Evolutionary conservation across 2,329 filamentous ascomycete genomes (phyloP).

Genomic region (Cercospora zeina): DNA sequence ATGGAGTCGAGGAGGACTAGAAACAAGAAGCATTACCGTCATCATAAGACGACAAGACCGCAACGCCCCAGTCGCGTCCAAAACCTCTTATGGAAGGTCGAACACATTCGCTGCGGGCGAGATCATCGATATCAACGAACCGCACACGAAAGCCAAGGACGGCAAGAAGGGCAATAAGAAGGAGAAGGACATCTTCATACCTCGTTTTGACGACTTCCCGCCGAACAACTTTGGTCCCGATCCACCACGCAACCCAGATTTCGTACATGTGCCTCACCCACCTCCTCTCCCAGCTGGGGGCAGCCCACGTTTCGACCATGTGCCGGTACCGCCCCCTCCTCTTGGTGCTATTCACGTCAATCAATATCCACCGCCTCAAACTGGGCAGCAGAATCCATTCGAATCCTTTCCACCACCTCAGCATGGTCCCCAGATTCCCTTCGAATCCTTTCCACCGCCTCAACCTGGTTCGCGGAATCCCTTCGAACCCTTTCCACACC

Average conservation of each 20-base stretch:
- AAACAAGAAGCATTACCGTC: constrained; percentile 14
- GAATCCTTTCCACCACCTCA: constrained; percentile 13
- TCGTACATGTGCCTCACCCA: constrained; percentile 14
- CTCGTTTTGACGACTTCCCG: constrained; percentile 12
- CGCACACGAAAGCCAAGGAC: constrained; percentile 8
- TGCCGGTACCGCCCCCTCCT: constrained; percentile 1
- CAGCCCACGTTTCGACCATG: constrained; percentile 1
- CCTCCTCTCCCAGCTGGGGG: neutral
- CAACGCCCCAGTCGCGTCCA: neutral
- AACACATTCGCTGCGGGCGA: constrained; percentile 9
- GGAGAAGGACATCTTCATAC: constrained; percentile 3
- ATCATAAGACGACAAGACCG: constrained; percentile 17
- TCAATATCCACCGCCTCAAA: constrained; percentile 4
- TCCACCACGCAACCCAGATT: neutral
- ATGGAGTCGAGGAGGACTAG: constrained; percentile 5
- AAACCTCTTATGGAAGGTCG: neutral
- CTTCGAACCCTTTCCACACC: constrained; percentile 14
- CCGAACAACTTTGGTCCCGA: neutral
- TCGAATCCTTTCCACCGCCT: constrained; percentile 10
- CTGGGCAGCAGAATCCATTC: constrained; percentile 8
- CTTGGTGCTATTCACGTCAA: constrained; percentile 1
- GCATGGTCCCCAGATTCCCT: constrained; percentile 3
- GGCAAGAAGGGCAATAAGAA: constrained; percentile 7
- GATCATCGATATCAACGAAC: constrained; percentile 16
- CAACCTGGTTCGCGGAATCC: constrained; percentile 9